Percentiles rank a stretch among this genome's conserved stretches.
Evolutionary conservation across 495 filamentous ascomycete genomes (phyloP).

Genomic region (Aspergillus ostianus): DNA sequence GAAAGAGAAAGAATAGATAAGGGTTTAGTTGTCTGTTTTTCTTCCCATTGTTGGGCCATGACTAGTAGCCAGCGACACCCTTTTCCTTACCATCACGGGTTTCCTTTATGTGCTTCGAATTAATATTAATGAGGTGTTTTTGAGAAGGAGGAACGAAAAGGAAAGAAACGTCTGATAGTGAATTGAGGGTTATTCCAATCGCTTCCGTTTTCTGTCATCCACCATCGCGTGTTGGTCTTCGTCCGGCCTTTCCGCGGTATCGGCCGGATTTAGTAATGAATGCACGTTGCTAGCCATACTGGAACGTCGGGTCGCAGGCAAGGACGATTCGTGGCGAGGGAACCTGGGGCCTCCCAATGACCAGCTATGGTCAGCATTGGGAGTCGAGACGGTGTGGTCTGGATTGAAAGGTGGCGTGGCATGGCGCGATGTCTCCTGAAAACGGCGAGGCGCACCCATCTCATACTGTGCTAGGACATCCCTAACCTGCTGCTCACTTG

Average conservation of each 20-base stretch:
- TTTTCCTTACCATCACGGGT: neutral
- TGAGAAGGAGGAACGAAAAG: neutral
- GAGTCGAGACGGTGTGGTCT: constrained; percentile 46
- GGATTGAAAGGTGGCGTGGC: constrained; percentile 63
- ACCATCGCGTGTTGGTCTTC: constrained; percentile 58
- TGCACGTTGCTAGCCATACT: constrained; percentile 79
- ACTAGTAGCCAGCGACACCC: neutral
- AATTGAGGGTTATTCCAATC: constrained; percentile 50
- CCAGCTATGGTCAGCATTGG: constrained; percentile 58
- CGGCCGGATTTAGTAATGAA: constrained; percentile 80
- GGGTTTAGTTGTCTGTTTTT: neutral
- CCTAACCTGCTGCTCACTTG: constrained; percentile 75
- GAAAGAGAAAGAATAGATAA: neutral
- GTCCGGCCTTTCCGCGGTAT: constrained; percentile 69
- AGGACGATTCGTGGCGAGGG: constrained; percentile 43
- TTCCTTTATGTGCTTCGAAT: neutral
- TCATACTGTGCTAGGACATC: constrained; percentile 83
- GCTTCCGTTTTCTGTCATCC: constrained; percentile 79
- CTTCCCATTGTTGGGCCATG: neutral
- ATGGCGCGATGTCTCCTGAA: constrained; percentile 62
- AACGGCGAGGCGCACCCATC: constrained; percentile 58
- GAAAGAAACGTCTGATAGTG: neutral
- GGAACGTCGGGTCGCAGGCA: constrained; percentile 65
- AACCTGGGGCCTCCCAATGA: constrained; percentile 48
- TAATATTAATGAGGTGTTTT: neutral